Conservation (phyloP, 2,329 filamentous ascomycete genomes). For the Phaeosphaeria sp. region DNA sequence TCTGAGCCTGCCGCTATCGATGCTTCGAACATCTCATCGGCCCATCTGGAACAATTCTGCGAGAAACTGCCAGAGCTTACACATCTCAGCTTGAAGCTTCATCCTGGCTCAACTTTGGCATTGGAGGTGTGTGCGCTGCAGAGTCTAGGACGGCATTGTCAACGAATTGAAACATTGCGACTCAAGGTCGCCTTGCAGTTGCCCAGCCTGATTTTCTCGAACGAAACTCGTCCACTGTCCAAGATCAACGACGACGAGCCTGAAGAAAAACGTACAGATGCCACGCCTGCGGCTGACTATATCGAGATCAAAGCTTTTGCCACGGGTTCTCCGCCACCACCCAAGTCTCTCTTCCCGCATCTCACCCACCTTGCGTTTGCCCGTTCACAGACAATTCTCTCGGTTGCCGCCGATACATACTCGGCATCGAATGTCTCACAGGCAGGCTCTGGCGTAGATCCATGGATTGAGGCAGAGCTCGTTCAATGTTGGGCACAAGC, state of each 20-base stretch:
- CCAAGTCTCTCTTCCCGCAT: conserved; percentile 29
- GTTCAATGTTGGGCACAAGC: conserved; percentile 37
- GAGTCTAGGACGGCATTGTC: conserved; percentile 36
- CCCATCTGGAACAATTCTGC: conserved; percentile 39
- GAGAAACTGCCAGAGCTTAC: conserved; percentile 25
- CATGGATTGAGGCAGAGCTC: conserved; percentile 33
- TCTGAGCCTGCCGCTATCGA: conserved; percentile 38
- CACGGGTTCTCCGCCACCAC: conserved; percentile 2
- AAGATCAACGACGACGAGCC: neutral
- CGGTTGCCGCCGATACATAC: conserved; percentile 21
- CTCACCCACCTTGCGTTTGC: conserved; percentile 37
- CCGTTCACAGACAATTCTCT: conserved; percentile 36
- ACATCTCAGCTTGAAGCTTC: conserved; percentile 34
- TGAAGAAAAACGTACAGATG: neutral
- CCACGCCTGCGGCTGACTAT: neutral
- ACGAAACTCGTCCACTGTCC: neutral
- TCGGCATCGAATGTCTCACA: conserved; percentile 19
- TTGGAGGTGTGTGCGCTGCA: conserved; percentile 34
- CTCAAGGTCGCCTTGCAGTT: conserved; percentile 35
- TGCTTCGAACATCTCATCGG: conserved; percentile 31
- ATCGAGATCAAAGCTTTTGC: neutral
- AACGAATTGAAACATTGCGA: conserved; percentile 32
- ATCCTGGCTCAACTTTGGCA: conserved; percentile 30
- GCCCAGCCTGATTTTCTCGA: conserved; percentile 15
- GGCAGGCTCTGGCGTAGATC: conserved; percentile 15